A percentile compares a stretch with the other conserved stretches of the same genome.
Conservation (phyloP, 2,329 filamentous ascomycete genomes). For the Alternaria angustiovoidea region DNA sequence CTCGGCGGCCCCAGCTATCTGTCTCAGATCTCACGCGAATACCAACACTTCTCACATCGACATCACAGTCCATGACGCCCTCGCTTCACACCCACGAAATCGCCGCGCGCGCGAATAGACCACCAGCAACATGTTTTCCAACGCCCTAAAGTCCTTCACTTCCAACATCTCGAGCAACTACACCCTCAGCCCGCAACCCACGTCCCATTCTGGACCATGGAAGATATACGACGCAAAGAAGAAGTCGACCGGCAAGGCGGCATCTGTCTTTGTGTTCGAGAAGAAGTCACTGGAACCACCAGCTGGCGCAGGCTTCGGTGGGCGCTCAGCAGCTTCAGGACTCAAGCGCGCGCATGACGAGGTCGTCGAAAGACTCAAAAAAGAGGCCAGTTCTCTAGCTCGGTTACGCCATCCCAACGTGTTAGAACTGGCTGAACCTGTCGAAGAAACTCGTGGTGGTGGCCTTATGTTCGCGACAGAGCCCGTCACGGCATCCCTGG, state of each 20-base stretch:
- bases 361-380: constrained; percentile 87
- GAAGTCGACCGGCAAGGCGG: constrained; percentile 88
- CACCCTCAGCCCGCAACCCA: constrained; percentile 76
- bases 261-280: constrained; percentile 94
- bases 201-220: constrained; percentile 89
- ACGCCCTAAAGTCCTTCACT: constrained; percentile 85
- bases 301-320: constrained; percentile 64
- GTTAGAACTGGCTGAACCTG: constrained; percentile 90
- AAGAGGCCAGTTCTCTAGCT: constrained; percentile 88
- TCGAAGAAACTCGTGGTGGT: constrained; percentile 90
- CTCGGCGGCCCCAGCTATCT: constrained; percentile 30
- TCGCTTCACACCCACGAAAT: constrained; percentile 24
- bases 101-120: constrained; percentile 36
- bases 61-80: constrained; percentile 42
- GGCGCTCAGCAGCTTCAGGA: constrained; percentile 67
- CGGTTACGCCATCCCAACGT: constrained; percentile 90
- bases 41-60: constrained; percentile 21
- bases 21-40: constrained; percentile 28
- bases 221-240: constrained; percentile 98
- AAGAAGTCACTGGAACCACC: constrained; percentile 81
- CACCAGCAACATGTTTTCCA: constrained; percentile 81
- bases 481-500: constrained; percentile 85
- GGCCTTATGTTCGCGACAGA: constrained; percentile 97
- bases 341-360: constrained; percentile 87
- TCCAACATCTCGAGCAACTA: constrained; percentile 96